These are phyloP conservation scores for Stachybotrys chartarum DNA, from an alignment of 2,329 filamentous ascomycete species.

Conservation along the genomic window DNA sequence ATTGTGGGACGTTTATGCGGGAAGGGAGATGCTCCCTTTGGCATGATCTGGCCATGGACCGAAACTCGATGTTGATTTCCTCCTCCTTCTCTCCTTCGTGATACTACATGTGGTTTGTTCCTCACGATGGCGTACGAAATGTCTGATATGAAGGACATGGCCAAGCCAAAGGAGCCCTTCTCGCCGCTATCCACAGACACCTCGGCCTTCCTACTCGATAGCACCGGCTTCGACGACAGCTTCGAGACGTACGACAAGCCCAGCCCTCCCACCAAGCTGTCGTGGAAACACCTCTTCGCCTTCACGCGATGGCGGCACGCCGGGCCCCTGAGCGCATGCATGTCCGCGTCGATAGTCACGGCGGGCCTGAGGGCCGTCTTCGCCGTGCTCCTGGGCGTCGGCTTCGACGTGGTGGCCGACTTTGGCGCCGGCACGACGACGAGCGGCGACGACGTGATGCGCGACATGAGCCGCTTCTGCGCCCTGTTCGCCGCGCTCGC, in stretches of 20 bases:
- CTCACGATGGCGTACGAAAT: background rate
- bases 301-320: conserved; percentile 62
- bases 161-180: background rate
- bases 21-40: background rate
- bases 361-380: conserved; percentile 59
- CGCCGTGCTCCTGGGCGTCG: conserved; percentile 63
- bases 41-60: background rate
- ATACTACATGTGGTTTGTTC: background rate
- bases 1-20: background rate
- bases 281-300: conserved; percentile 52
- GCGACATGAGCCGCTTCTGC: conserved; percentile 51
- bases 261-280: conserved; percentile 8
- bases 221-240: background rate
- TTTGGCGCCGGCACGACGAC: conserved; percentile 49
- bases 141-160: background rate
- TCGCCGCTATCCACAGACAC: background rate
- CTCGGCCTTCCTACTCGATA: background rate
- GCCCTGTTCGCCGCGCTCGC: conserved; percentile 58
- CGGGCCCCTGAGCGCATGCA: conserved; percentile 43
- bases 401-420: conserved; percentile 65
- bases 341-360: conserved; percentile 48
- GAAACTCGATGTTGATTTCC: background rate
- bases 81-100: background rate
- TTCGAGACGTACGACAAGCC: background rate
- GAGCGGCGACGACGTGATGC: conserved; percentile 42